phyloP scores from a whole-genome alignment of 768 basidiomycete genomes.

The Arthromyces matolae region DNA sequence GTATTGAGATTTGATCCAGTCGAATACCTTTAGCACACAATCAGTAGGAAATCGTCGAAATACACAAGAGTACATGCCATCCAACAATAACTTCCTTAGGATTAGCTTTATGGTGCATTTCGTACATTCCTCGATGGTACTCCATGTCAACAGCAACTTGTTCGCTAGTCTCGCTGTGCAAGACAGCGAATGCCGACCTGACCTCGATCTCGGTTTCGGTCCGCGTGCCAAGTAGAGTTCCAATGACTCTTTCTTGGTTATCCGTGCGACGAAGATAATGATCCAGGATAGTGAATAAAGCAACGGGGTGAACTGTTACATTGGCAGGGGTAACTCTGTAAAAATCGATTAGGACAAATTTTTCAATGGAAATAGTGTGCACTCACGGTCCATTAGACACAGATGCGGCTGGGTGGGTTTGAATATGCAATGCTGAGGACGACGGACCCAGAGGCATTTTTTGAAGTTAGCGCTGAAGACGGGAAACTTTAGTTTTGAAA shows the following conservation, averaged over 20 bases:
- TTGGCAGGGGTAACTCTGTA: slow-evolving; percentile 66
- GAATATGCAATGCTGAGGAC: slow-evolving; percentile 50
- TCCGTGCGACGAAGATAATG: slow-evolving; percentile 90
- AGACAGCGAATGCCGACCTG: slow-evolving; percentile 82
- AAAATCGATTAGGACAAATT: slow-evolving; percentile 8
- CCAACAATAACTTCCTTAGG: slow-evolving; percentile 91
- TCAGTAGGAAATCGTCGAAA: slow-evolving; percentile 1
- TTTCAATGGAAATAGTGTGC: background rate
- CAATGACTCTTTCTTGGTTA: slow-evolving; percentile 85
- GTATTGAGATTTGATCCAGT: slow-evolving; percentile 89
- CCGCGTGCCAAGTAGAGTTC: slow-evolving; percentile 87
- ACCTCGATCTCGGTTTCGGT: slow-evolving; percentile 69
- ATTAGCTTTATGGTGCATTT: slow-evolving; percentile 80
- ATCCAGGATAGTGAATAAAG: slow-evolving; percentile 92
- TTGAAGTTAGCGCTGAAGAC: slow-evolving; percentile 2
- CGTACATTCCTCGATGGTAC: slow-evolving; percentile 91
- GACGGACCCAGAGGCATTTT: slow-evolving; percentile 46
- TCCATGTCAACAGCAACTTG: slow-evolving; percentile 97
- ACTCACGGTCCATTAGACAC: slow-evolving; percentile 38
- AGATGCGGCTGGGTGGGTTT: slow-evolving; percentile 29
- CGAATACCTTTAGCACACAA: slow-evolving; percentile 66
- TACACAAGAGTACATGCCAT: slow-evolving; percentile 56
- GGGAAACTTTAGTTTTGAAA: too few species aligned
- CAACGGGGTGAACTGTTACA: slow-evolving; percentile 87
- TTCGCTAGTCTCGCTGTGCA: slow-evolving; percentile 88